Percentiles rank a stretch among this genome's conserved stretches.
These are phyloP conservation scores for Coffea eugenioides DNA, from an alignment of 257 asterid species.

Conservation along the genomic window DNA sequence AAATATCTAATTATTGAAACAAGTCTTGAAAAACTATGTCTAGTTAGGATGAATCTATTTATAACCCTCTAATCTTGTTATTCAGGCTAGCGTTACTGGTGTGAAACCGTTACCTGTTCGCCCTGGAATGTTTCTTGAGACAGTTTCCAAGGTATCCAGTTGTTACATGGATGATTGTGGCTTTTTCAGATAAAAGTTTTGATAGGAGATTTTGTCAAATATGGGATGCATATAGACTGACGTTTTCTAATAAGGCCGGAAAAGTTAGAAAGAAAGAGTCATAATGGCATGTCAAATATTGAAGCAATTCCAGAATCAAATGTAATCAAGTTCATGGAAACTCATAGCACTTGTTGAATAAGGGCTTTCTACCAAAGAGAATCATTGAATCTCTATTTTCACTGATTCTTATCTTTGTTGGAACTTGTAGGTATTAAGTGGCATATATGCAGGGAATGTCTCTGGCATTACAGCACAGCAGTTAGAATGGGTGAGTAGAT, in stretches of 20 bases:
- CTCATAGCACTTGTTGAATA: not conserved
- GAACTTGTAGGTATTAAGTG: slow-evolving; percentile 74
- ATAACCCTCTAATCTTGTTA: slow-evolving; percentile 36
- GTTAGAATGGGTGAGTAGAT: slow-evolving; percentile 75
- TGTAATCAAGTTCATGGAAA: not conserved
- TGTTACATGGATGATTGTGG: slow-evolving; percentile 11
- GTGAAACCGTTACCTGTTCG: slow-evolving; percentile 82
- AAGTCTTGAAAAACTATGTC: not conserved
- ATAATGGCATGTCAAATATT: not conserved
- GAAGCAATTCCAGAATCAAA: not conserved
- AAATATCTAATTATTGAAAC: slow-evolving; percentile 4
- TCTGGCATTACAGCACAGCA: slow-evolving; percentile 92
- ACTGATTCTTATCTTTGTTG: slow-evolving; percentile 23
- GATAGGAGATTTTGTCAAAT: not conserved
- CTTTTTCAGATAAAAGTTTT: slow-evolving; percentile 1
- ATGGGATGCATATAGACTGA: not conserved
- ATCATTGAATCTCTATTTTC: not conserved
- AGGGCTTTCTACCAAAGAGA: not conserved
- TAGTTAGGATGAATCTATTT: slow-evolving; percentile 15
- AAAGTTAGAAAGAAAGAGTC: not conserved
- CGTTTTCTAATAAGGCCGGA: not conserved
- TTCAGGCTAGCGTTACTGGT: slow-evolving; percentile 80
- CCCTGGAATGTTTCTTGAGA: slow-evolving; percentile 98
- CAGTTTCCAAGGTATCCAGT: slow-evolving; percentile 82
- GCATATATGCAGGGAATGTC: slow-evolving; percentile 73